Evolutionary conservation across 352 stramenopile genomes (phyloP), one percentile per base, ranked within the genome.

Genomic region (Phytophthora meadii): DNA sequence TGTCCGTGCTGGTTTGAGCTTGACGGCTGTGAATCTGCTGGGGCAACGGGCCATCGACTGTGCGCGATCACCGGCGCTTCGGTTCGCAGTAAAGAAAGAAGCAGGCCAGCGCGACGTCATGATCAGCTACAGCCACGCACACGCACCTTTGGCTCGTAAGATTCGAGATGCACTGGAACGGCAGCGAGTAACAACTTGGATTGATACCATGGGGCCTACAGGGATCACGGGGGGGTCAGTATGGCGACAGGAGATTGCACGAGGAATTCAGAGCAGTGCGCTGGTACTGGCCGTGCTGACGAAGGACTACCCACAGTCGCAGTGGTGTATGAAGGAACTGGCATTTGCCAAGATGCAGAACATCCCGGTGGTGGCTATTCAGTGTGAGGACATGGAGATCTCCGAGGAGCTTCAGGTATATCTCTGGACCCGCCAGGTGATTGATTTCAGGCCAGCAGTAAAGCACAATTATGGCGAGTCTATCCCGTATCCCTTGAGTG

Each of bases 301-400:
- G 1, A 72, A 75, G n/a, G 84, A 95, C 36, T 95, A 95, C 41
- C 82, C 87, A 1, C 28, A 77, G 30, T 93, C 83, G 7, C 84
- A 93, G 50, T 93, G 84, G 83, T 95, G 87, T 56, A 93, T 95
- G 86, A 94, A 94, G 47, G 87, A 95, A 55, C 65, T 95, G 5
- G 87, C 87, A 6, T 94, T 94, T 56, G 87, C 87, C 19, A 93
- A 93, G 49, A 87, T 90, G 79, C 82, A 93, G 64, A 93, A 93
- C 47, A 80, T 93, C 0, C 83, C 82, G 3, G 87, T 95, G 11
- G 84, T 95, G n/a, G 87, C 83, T 10, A 90, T 95, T 40, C 84
- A 91, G 64, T 94, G 82, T 45, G 86, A 92, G 47, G 78, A 92
- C 39, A 90, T 94, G 72, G 78, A 84, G 34, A 90, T 95, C 45